Evolutionary conservation across 2,329 filamentous ascomycete species (phyloP).

Genomic region (Lasiodiplodia hormozganensis): DNA sequence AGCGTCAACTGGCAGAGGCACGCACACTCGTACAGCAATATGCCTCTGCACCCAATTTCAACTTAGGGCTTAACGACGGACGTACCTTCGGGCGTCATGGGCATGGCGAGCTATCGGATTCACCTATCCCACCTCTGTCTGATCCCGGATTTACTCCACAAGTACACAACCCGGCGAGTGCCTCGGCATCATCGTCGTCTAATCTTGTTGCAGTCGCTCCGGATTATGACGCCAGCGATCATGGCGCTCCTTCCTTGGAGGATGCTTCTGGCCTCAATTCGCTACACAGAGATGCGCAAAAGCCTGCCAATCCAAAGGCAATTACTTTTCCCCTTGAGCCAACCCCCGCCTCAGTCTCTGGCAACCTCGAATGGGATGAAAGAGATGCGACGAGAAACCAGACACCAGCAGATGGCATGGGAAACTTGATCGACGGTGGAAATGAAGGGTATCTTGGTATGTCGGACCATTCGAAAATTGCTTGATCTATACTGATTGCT

Average conservation of each 20-base stretch:
- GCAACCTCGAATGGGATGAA: constrained; percentile 28
- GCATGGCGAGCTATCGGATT: neutral
- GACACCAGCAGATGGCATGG: constrained; percentile 14
- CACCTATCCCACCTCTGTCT: neutral
- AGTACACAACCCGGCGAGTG: neutral
- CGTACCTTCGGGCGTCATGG: neutral
- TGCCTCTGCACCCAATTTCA: neutral
- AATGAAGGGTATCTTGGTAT: constrained; percentile 20
- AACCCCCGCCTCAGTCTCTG: constrained; percentile 6
- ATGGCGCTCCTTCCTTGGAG: too few species aligned
- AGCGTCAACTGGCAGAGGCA: constrained; percentile 22
- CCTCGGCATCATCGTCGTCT: neutral
- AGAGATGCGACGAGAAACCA: neutral
- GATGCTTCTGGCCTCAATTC: neutral
- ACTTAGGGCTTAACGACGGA: neutral
- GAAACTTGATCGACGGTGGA: constrained; percentile 3
- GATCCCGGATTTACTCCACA: neutral
- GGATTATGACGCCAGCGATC: neutral
- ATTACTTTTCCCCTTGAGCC: constrained; percentile 13
- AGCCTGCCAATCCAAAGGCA: neutral
- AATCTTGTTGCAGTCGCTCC: neutral
- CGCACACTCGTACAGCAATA: constrained; percentile 13
- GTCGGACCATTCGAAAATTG: neutral
- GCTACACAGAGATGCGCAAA: neutral
- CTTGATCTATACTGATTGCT: neutral